These are phyloP conservation scores for Saitozyma sp. DNA, from an alignment of 768 basidiomycete species.

Conservation along the genomic window DNA sequence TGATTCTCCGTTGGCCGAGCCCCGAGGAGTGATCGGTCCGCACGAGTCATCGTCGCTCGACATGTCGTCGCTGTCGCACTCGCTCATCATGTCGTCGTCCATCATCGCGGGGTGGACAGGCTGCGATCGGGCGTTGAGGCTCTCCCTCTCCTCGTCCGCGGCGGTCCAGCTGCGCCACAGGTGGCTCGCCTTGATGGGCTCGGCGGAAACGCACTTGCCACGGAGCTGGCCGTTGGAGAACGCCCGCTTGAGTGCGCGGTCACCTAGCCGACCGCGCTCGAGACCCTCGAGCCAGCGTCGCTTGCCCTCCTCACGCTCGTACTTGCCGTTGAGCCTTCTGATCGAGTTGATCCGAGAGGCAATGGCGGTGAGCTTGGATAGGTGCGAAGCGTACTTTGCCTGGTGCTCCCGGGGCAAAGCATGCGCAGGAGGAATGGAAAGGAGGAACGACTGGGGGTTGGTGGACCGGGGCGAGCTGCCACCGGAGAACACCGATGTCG, in stretches of 20 bases:
- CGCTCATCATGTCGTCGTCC: constrained; percentile 10
- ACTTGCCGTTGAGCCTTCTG: constrained; percentile 36
- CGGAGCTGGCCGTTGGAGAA: constrained; percentile 29
- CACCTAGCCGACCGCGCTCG: constrained; percentile 34
- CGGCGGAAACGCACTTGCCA: background rate
- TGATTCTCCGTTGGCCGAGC: background rate
- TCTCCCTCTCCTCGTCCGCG: constrained; percentile 19
- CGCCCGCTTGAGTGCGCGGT: constrained; percentile 39
- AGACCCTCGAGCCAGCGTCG: constrained; percentile 39
- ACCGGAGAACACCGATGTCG: constrained; percentile 37
- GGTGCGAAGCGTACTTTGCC: constrained; percentile 37
- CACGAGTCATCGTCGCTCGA: background rate
- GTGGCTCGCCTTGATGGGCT: constrained; percentile 17
- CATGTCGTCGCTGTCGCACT: background rate
- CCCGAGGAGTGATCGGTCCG: background rate
- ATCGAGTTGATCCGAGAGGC: constrained; percentile 34
- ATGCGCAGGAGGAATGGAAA: constrained; percentile 41
- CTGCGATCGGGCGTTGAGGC: background rate
- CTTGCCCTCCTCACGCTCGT: constrained; percentile 50
- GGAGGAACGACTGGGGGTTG: constrained; percentile 29
- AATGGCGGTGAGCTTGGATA: constrained; percentile 35
- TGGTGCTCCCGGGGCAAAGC: constrained; percentile 34
- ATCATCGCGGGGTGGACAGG: constrained; percentile 34
- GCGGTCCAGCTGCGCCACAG: constrained; percentile 26
- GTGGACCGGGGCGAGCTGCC: constrained; percentile 13